Conservation (phyloP, 1,284 basidiomycete genomes). For the Sphagnurus paluster region DNA sequence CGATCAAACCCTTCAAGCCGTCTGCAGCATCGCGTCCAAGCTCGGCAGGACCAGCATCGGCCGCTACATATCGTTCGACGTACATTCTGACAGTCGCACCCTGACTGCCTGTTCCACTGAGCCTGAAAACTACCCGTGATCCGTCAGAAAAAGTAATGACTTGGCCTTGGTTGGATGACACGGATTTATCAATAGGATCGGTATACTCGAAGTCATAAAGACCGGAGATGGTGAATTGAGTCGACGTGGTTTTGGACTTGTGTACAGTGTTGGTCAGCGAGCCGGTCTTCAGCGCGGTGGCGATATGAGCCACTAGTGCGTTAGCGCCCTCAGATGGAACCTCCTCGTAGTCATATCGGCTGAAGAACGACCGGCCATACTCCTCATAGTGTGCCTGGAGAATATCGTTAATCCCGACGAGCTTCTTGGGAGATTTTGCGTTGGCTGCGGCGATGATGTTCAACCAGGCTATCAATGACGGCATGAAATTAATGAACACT, state of each 20-base stretch:
- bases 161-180: constrained; percentile 95
- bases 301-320: constrained; percentile 80
- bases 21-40: constrained; percentile 80
- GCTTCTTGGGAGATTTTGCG: constrained; percentile 73
- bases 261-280: constrained; percentile 70
- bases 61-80: constrained; percentile 85
- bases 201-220: constrained; percentile 94
- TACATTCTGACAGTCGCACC: constrained; percentile 95
- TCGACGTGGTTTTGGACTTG: constrained; percentile 63
- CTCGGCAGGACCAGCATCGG: constrained; percentile 73
- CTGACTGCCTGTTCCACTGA: constrained; percentile 94
- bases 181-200: constrained; percentile 93
- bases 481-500: constrained; percentile 1
- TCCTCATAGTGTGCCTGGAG: constrained; percentile 85
- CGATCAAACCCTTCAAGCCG: constrained; percentile 93
- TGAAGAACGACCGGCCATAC: constrained; percentile 98
- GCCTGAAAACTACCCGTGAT: constrained; percentile 91
- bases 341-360: constrained; percentile 98
- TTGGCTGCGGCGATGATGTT: constrained; percentile 96
- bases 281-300: constrained; percentile 66
- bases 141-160: constrained; percentile 92
- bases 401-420: constrained; percentile 87
- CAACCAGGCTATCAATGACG: constrained; percentile 75
- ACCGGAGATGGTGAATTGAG: constrained; percentile 78
- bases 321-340: constrained; percentile 90